Base-by-base conservation (phyloP, 2,329 filamentous ascomycete genomes). In the Botryotinia narcissicola region DNA sequence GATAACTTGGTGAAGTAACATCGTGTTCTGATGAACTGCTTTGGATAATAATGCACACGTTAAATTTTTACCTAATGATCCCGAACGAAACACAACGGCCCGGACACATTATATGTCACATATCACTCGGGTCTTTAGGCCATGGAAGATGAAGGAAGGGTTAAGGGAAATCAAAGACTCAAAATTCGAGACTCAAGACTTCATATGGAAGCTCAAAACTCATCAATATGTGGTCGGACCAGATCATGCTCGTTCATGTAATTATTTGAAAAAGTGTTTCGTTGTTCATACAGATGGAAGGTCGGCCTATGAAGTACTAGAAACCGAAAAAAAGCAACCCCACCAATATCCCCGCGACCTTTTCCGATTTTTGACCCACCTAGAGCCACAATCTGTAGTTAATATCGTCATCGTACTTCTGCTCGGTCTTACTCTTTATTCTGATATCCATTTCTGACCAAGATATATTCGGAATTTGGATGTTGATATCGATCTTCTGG, bases 361-460 rank as follows among this genome's bases (percentile, higher is more conserved):
- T 67, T 67, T 40, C 64, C 64, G 64, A 67, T 18, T 20, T 16
- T 54, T 22, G 46, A 51, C 46, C 64, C 64, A 51, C 44, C 64
- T 22, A 35, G n/a, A 63, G 14, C 40, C n/a, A 29, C 10, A 63
- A 63, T n/a, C 22, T n/a, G 63, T 67, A 51, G 63, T 22, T n/a
- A 5, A 67, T 51, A 67, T 67, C 63, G 63, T 67, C 63, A 51
- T 67, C 63, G 63, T 67, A 37, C 63, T 51, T 67, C 44, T 67
- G 44, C 44, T 67, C 44, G 63, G 63, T 67, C 63, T 67, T 67
- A 51, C 51, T 57, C 51, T 57, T 16, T 57, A 57, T 57, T n/a
- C 37, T 16, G 46, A 25, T 51, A 32, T 51, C 48, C 48, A 51
- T 51, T 37, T 25, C 35, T 51, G 63, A 51, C 63, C 44, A 67